Evolutionary conservation across 108 stramenopile genomes (phyloP), one percentile per base, ranked within the genome.

Genomic region (Licmophora abbreviata): DNA sequence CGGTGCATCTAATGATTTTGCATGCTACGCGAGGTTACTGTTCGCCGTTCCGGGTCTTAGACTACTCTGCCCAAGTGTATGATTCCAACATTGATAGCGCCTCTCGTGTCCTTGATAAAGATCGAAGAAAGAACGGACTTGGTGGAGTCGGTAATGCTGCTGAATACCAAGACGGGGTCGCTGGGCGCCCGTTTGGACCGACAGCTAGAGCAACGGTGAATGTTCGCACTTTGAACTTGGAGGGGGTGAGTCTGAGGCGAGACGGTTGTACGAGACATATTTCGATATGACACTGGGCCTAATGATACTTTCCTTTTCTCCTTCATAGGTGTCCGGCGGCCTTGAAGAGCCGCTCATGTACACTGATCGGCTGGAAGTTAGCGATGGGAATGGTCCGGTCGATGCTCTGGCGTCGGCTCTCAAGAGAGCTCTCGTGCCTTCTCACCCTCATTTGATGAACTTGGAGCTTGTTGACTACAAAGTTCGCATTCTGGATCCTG

Each of bases 341-440:
- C n/a, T n/a, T n/a, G 24, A 26, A 46, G 5, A 25, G 22, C 45
- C 21, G 15, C 45, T 21, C 24, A 25, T 46, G 21, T 53, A 53
- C 52, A 38, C 2, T 20, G 81, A 86, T 47, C 74, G 54, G 6
- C 62, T 90, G 11, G 84, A 92, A 62, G 92, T 93, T 14, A 67
- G 72, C 17, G 95, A 96, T 51, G 95, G 95, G 9, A 74, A 85
- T 55, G 95, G 95, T 30, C 95, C 95, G 2, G 92, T 96, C 1
- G 90, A 96, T 58, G 93, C 95, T 23, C 56, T 96, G 36, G 87
- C 79, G 8, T 68, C 66, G 25, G 92, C 89, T 0, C 54, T 96
- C 22, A 81, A 74, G 51, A 64, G 74, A 33, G 92, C 89, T 2
- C 66, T 96, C 14, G 62, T 59, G 25, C 89, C 95, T 10, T 58